Base-by-base conservation (phyloP, 1,139 yeast genomes). In the Zygosaccharomyces pseudobailii region DNA sequence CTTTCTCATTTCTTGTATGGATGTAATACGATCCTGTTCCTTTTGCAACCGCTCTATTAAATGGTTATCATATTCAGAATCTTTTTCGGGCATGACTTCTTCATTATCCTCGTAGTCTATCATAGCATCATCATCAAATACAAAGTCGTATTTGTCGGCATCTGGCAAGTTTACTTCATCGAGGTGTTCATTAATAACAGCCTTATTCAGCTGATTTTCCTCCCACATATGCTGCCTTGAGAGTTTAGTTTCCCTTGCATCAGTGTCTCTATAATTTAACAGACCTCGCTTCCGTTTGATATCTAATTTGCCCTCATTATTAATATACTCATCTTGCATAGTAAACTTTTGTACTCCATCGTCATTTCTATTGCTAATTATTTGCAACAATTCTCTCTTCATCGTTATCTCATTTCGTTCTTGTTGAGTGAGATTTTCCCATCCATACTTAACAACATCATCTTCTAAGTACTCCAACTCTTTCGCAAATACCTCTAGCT, bases 51-150 rank as follows among this genome's bases (percentile, higher is more conserved):
- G 64, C 41, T 57, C 53, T 41, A 61, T 56, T 25, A 79, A 52
- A 8, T 56, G 48, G n/a, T 52, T 54, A n/a, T 62, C 65, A 13
- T 61, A 62, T 24, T 56, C 69, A 17, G 60, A 52, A 6, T 49
- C 54, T 36, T 58, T 57, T 20, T 56, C 63, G 46, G 64, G 61
- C 8, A 63, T 61, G 8, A 67, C 71, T 32, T 75, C 74, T 6
- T 66, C 71, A 4, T 69, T 65, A 36, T 78, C 81, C 3, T 72
- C 69, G 61, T 85, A 89, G 34, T 84, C 80, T 28, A 88, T 82
- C 55, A 77, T 78, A 53, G 87, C 90, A 4, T 82, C 73, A 43
- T 83, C 83, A 58, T 90, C 97, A 70, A 87, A 88, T 1, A 89
- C 96, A 65, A 78, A 89, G 24, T 87, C 95, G 59, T 85, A 87